These are phyloP conservation scores for Termitomyces eurrhizus DNA, from an alignment of 768 basidiomycete genomes.

Conservation along the genomic window DNA sequence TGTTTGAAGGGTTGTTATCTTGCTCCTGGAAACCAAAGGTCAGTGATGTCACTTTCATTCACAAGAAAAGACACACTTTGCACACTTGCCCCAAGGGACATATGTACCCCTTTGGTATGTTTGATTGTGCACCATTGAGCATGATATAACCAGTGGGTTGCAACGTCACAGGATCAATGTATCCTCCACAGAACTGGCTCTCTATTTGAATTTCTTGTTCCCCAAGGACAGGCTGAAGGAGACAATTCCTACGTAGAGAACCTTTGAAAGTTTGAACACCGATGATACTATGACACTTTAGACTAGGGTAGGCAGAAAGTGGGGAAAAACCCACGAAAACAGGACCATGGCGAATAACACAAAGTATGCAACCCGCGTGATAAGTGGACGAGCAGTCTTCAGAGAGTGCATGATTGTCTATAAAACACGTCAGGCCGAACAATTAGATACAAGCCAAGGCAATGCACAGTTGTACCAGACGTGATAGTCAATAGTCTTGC, in stretches of 20 bases:
- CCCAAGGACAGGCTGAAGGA: conserved; percentile 50
- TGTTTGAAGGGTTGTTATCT: conserved; percentile 59
- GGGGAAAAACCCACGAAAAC: conserved; percentile 61
- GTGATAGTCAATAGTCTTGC: conserved; percentile 84
- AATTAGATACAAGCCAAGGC: not conserved
- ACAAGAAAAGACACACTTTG: conserved; percentile 37
- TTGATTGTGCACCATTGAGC: conserved; percentile 22
- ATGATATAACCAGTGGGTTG: conserved; percentile 34
- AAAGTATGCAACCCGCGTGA: conserved; percentile 88
- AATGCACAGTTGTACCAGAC: conserved; percentile 81
- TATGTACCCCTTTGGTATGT: conserved; percentile 72
- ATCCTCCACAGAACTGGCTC: conserved; percentile 82
- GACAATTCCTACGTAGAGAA: conserved; percentile 66
- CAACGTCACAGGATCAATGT: conserved; percentile 59
- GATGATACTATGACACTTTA: conserved; percentile 57
- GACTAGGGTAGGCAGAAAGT: not conserved
- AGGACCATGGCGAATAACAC: conserved; percentile 85
- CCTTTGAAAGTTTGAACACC: conserved; percentile 95
- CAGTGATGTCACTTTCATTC: not conserved
- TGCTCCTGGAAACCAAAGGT: conserved; percentile 41
- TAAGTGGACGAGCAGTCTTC: conserved; percentile 85
- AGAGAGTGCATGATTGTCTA: conserved; percentile 86
- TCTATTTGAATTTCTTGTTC: conserved; percentile 42
- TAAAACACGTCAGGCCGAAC: not conserved
- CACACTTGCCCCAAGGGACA: conserved; percentile 88